A percentile compares a stretch with the other conserved stretches of the same genome.
Evolutionary conservation across 2,329 filamentous ascomycete genomes (phyloP).

Genomic region (Neoarthrinium moseri): DNA sequence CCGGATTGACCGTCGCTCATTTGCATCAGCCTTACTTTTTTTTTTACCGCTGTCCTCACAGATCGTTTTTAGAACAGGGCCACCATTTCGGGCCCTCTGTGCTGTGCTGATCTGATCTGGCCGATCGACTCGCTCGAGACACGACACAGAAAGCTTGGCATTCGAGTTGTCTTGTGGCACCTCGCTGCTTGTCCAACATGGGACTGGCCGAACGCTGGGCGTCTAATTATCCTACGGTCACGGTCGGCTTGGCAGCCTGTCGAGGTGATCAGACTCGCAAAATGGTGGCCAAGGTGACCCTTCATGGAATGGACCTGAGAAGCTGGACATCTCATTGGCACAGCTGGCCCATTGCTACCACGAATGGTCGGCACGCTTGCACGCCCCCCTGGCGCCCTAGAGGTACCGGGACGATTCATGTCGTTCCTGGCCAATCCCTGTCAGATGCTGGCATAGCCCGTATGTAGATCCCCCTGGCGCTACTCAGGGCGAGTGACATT

Average conservation of each 20-base stretch:
- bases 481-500: conserved; percentile 8
- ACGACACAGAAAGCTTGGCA: background rate
- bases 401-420: background rate
- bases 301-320: background rate
- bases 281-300: background rate
- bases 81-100: too few species aligned
- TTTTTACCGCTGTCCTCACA: too few species aligned
- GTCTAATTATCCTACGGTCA: background rate
- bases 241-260: background rate
- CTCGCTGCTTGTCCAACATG: too few species aligned
- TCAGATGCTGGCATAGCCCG: conserved; percentile 6
- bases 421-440: conserved; percentile 1
- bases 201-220: background rate
- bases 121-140: too few species aligned
- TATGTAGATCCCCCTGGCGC: conserved; percentile 8
- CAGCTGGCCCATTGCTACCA: too few species aligned
- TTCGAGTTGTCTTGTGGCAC: too few species aligned
- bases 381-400: too few species aligned
- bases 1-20: background rate
- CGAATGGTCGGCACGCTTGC: too few species aligned
- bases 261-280: background rate
- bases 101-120: background rate
- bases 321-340: background rate
- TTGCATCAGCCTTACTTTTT: background rate
- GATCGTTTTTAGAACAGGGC: too few species aligned